A percentile compares a stretch with the other conserved stretches of the same genome.
Conservation (phyloP, 306 rosid species). For the Prunus campanulata region DNA sequence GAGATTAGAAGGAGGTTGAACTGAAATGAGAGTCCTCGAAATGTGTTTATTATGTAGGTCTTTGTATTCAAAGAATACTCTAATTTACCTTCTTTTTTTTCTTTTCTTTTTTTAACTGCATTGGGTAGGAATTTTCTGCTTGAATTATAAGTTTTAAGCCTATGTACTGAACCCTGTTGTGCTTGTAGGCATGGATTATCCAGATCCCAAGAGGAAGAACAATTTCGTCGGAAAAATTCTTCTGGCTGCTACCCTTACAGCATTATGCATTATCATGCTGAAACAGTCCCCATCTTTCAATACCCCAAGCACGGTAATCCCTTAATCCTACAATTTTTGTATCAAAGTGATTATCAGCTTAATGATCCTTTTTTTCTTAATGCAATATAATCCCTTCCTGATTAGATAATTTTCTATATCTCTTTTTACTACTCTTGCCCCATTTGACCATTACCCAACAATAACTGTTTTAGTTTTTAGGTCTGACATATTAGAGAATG, state of each 20-base stretch:
- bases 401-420: not conserved
- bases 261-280: conserved; percentile 76
- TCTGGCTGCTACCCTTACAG: conserved; percentile 69
- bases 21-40: not conserved
- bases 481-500: not conserved
- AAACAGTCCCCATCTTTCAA: conserved; percentile 76
- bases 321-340: conserved; percentile 2
- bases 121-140: not conserved
- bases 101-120: not conserved
- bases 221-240: conserved; percentile 64
- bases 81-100: no score
- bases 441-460: not conserved
- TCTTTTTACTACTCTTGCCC: not conserved
- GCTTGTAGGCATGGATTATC: conserved; percentile 74
- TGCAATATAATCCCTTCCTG: not conserved
- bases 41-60: not conserved
- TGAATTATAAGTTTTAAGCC: not conserved
- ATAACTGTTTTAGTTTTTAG: not conserved
- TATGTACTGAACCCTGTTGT: conserved; percentile 11
- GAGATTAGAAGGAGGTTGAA: not conserved
- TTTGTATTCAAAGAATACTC: no score
- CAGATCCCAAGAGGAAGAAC: conserved; percentile 79
- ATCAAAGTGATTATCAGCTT: not conserved
- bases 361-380: not conserved
- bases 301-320: conserved; percentile 67